Evolutionary conservation across 179 eudicot genomes (phyloP), one percentile per base, ranked within the genome.

Genomic region (Dionaea muscipula): DNA sequence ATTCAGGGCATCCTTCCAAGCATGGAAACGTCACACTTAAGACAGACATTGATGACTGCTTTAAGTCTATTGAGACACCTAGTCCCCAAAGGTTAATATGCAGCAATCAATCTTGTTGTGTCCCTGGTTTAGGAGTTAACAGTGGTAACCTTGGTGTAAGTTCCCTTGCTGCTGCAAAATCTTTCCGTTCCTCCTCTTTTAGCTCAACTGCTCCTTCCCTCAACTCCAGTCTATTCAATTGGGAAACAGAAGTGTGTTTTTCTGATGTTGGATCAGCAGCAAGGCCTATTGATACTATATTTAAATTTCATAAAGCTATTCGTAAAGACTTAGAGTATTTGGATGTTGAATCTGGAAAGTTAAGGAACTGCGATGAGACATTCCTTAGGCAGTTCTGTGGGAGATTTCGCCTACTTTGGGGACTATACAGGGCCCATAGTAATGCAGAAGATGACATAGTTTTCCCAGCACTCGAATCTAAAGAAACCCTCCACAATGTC

Each of bases 401-500:
- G 48, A 79, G 97, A 56, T 89, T 89, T 71, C 86, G 82, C 56
- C 67, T 89, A 52, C 48, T 89, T 17, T 83, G 95, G 97, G 97
- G 93, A 12, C 67, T 89, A 37, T 89, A 89, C 64, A 81, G 85
- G 73, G 97, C 95, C 55, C 97, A 89, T 60, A 89, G 97, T 59
- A 89, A 89, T 68, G 97, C 97, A 2, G 97, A 89, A 64, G 97
- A 89, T 72, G 97, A 89, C 57, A 89, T 89, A 26, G 97, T 89
- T 20, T 89, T 89, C 59, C 97, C 97, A 52, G 97, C 91, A 17
- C 62, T 89, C 57, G 97, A 89, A 72, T 72, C 97, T 49, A 89
- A 71, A 69, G 97, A 89, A 72, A 76, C 95, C 21, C 84, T 89
- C 56, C 93, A 83, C 48, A 89, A 89, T 71, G 97, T 89, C 18